These are phyloP conservation scores for Theobroma cacao DNA, from an alignment of 345 rosid genomes.

Conservation along the genomic window DNA sequence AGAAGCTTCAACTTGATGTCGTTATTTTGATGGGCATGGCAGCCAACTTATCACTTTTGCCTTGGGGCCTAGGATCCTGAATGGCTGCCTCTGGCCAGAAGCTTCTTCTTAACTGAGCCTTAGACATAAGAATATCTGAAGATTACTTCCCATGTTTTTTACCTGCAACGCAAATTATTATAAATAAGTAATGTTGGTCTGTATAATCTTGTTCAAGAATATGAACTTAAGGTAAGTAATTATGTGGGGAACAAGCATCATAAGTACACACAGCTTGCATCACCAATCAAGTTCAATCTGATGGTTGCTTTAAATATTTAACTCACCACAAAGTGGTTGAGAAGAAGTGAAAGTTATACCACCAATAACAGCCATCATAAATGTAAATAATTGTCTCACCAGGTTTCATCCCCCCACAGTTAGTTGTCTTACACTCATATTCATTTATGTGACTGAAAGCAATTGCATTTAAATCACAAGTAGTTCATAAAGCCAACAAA, in stretches of 20 bases:
- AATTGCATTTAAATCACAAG: neutral
- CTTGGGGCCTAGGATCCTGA: neutral
- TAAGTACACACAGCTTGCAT: neutral
- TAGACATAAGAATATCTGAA: neutral
- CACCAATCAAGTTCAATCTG: neutral
- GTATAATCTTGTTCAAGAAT: slow-evolving; percentile 4
- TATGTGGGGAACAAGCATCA: neutral
- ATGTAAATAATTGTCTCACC: neutral
- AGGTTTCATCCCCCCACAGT: neutral
- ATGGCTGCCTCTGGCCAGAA: neutral
- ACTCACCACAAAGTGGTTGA: slow-evolving; percentile 3
- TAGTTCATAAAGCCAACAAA: neutral
- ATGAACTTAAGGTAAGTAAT: neutral
- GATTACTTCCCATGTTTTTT: slow-evolving; percentile 51
- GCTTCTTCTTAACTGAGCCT: neutral
- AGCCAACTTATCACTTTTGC: neutral
- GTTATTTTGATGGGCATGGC: neutral
- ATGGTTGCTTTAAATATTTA: slow-evolving; percentile 13
- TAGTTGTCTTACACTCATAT: neutral
- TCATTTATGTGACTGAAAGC: slow-evolving; percentile 1
- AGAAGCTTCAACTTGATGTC: neutral
- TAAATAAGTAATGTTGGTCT: neutral
- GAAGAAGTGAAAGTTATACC: neutral
- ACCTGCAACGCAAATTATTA: slow-evolving; percentile 31
- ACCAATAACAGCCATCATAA: slow-evolving; percentile 10